Evolutionary conservation across 257 asterid genomes (phyloP).

Genomic region (Jacaranda copaia): DNA sequence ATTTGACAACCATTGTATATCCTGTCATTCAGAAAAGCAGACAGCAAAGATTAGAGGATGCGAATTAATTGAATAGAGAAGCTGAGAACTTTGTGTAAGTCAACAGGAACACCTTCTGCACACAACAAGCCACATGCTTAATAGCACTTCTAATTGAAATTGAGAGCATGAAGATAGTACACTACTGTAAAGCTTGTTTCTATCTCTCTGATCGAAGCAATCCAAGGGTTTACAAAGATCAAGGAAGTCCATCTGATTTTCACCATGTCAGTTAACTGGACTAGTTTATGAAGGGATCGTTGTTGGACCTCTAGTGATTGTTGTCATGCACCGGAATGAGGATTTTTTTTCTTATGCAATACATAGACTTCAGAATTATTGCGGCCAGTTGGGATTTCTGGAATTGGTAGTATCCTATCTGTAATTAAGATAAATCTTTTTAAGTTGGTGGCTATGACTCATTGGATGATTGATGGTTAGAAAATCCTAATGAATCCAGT

Average conservation of each 20-base stretch:
- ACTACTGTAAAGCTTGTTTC: neutral
- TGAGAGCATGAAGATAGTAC: neutral
- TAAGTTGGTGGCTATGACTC: too few relatives aligned
- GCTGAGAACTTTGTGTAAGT: neutral
- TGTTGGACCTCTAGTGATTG: neutral
- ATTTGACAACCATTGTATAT: conserved; percentile 50
- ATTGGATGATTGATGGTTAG: too few relatives aligned
- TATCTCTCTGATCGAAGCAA: conserved; percentile 12
- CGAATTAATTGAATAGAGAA: conserved; percentile 3
- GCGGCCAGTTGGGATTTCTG: too few relatives aligned
- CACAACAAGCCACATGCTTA: neutral
- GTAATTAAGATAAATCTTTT: too few relatives aligned
- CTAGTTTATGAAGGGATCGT: neutral
- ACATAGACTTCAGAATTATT: too few relatives aligned
- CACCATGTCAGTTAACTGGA: neutral
- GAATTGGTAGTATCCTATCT: too few relatives aligned
- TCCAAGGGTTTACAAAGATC: neutral
- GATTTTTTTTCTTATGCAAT: too few relatives aligned
- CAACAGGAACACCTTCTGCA: neutral
- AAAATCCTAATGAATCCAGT: too few relatives aligned
- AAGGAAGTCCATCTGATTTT: neutral
- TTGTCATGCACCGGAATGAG: too few relatives aligned
- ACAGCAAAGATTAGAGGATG: conserved; percentile 12
- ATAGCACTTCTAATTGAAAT: neutral
- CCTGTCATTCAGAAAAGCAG: conserved; percentile 38